Percentiles rank a stretch among this genome's conserved stretches.
Conservation (phyloP, 2,329 filamentous ascomycete species). For the Colletotrichum eremochloae region DNA sequence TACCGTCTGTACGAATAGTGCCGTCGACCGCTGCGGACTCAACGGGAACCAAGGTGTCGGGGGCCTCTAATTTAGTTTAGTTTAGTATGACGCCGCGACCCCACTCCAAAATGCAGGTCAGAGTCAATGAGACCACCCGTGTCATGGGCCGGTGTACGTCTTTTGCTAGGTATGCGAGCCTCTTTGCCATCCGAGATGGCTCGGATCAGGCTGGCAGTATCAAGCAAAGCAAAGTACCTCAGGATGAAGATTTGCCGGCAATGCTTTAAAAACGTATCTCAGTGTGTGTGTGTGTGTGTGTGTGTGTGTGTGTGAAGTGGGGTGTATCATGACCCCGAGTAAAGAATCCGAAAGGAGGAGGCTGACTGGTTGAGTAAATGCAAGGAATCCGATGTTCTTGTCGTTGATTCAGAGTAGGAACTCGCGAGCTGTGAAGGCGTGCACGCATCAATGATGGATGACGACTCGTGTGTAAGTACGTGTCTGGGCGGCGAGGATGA, state of each 20-base stretch:
- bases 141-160: background rate
- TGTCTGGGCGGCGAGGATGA: background rate
- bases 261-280: background rate
- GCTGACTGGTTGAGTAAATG: background rate
- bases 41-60: conserved; percentile 23
- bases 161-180: background rate
- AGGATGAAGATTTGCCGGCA: background rate
- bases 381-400: conserved; percentile 8
- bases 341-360: background rate
- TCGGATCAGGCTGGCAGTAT: background rate
- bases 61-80: conserved; percentile 20
- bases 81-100: conserved; percentile 11
- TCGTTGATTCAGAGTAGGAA: background rate
- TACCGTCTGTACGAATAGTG: background rate
- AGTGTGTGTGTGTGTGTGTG: no score
- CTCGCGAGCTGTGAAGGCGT: background rate
- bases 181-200: background rate
- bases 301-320: background rate
- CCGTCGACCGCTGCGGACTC: conserved; percentile 2
- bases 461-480: background rate
- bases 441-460: background rate
- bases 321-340: background rate
- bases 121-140: background rate
- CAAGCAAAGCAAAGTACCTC: background rate
- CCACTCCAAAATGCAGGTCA: background rate